These are phyloP conservation scores for Podosphaera xanthii DNA, from an alignment of 2,329 filamentous ascomycete genomes.

Conservation along the genomic window DNA sequence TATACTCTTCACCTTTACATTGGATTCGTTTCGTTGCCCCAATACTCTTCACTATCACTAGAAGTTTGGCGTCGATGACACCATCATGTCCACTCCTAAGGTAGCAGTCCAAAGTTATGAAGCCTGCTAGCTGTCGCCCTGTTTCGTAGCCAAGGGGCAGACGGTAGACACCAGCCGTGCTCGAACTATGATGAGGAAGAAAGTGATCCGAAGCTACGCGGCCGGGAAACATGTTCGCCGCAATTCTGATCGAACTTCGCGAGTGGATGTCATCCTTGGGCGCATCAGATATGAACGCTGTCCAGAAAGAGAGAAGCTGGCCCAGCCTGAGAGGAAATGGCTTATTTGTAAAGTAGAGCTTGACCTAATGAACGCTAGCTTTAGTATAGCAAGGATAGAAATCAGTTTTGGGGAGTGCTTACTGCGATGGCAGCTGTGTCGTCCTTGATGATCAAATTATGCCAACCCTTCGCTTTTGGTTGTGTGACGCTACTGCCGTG, in stretches of 20 bases:
- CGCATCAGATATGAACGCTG: conserved; percentile 25
- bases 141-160: conserved; percentile 22
- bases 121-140: conserved; percentile 19
- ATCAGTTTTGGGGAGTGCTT: conserved; percentile 4
- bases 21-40: conserved; percentile 27
- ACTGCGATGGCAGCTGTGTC: conserved; percentile 30
- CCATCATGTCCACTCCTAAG: conserved; percentile 28
- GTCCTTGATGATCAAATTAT: conserved; percentile 33
- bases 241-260: conserved; percentile 14
- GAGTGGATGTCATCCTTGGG: conserved; percentile 11
- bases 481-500: conserved; percentile 21
- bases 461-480: conserved; percentile 24
- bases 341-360: conserved; percentile 25
- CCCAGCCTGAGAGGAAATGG: conserved; percentile 25
- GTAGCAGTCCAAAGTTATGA: conserved; percentile 35
- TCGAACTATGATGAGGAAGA: conserved; percentile 26
- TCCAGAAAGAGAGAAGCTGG: conserved; percentile 31
- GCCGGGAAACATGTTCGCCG: conserved; percentile 34
- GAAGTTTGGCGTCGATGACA: conserved; percentile 24
- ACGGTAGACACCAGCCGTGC: conserved; percentile 22
- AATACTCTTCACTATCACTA: conserved; percentile 35
- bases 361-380: conserved; percentile 18
- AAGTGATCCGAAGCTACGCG: conserved; percentile 29
- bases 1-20: conserved; percentile 17
- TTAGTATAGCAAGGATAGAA: background rate